Base-by-base conservation (phyloP, 371 early-diverging fungal genomes). In the Rhizopus stolonifer region DNA sequence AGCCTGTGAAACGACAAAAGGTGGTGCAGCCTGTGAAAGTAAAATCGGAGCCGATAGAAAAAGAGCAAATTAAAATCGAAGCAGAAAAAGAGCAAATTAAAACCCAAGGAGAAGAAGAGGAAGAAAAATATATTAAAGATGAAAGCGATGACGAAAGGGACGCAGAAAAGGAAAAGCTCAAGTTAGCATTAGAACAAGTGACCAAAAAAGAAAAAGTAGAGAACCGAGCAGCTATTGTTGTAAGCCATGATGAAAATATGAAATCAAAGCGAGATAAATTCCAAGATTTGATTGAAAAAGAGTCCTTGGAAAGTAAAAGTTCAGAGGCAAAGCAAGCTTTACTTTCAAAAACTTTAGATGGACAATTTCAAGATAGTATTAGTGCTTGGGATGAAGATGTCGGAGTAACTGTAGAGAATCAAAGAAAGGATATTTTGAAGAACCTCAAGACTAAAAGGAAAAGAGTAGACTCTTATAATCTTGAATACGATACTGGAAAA, bases 401-500 rank as follows among this genome's bases (percentile, higher is more conserved):
- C 14, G 67, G 67, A 15, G 46, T 51, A 6, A 39, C 61, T 45
- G 53, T 54, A 24, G 64, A 63, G n/a, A 65, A 66, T 39, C 69
- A 65, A 23, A 69, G 76, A 25, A 62, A 62, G 39, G 60, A 52
- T 25, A 49, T 68, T 3, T 44, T 84, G 7, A 72, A 66, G 45
- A 56, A 75, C 19, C 49, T 79, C 23, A 84, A 85, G 54, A 69
- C 73, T 40, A 85, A 83, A 45, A 54, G 71, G 36, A 80, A 80
- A 54, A 80, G 79, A 54, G 81, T 84, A 0, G 85, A 87, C 54
- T 57, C 52, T 4, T 83, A 84, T 42, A 88, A 90, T 60, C 65
- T 83, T 4, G 91, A 89, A 10, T 90, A 90, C 56, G 91, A 90
- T 65, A 86, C 86, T 32, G 90, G 90, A 29, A 86, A 85, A 58